These are phyloP conservation scores for Pichia sp. DNA, from an alignment of 1,139 yeast genomes.

Conservation along the genomic window DNA sequence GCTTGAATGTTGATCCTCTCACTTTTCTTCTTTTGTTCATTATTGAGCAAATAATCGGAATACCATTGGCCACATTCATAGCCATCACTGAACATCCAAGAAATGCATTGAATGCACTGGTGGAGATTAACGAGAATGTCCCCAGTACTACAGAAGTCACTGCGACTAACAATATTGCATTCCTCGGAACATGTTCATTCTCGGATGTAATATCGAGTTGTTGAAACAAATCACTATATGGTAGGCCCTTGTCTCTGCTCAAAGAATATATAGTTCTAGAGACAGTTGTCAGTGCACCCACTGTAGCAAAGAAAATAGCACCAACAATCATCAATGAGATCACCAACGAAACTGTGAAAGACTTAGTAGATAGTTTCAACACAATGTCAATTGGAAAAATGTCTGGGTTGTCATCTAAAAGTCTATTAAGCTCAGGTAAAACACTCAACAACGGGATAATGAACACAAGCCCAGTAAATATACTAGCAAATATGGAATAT, in stretches of 20 bases:
- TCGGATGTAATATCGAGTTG: constrained; percentile 51
- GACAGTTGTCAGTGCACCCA: constrained; percentile 77
- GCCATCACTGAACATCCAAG: constrained; percentile 83
- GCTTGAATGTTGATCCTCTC: constrained; percentile 64
- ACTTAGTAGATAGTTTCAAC: constrained; percentile 63
- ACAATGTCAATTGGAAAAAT: constrained; percentile 50
- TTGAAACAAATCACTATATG: constrained; percentile 59
- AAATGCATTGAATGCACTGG: constrained; percentile 77
- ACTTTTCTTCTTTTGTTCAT: constrained; percentile 56
- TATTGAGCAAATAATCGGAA: constrained; percentile 62
- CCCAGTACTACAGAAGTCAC: constrained; percentile 56
- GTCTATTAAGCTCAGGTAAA: constrained; percentile 51
- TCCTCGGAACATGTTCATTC: constrained; percentile 56
- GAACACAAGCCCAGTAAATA: constrained; percentile 62
- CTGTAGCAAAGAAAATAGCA: constrained; percentile 68
- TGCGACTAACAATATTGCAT: constrained; percentile 68
- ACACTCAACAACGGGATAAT: constrained; percentile 65
- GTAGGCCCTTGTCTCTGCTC: constrained; percentile 85
- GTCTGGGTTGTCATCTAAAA: constrained; percentile 56
- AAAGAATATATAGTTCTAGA: constrained; percentile 83
- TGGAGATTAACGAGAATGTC: constrained; percentile 57
- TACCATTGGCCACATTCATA: constrained; percentile 67
- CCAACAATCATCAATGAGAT: constrained; percentile 62
- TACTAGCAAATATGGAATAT: constrained; percentile 56
- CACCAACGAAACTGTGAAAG: constrained; percentile 58